Conservation (phyloP, 2,329 filamentous ascomycete genomes). For the Neopestalotiopsis sp. region DNA sequence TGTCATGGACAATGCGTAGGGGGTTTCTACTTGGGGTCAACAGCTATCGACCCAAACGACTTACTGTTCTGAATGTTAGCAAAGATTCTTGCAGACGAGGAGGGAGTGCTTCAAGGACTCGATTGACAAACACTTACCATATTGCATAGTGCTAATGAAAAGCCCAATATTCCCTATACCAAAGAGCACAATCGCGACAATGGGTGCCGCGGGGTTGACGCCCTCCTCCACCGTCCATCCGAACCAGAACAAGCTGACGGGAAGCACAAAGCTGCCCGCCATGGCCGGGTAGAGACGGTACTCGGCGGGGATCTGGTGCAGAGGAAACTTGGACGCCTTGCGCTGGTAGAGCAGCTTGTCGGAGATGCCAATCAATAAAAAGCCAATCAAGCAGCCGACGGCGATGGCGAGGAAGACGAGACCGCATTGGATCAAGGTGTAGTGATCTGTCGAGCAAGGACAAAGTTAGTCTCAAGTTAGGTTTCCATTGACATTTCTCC, state of each 20-base stretch:
- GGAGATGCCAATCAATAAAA: constrained; percentile 46
- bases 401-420: constrained; percentile 53
- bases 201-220: constrained; percentile 56
- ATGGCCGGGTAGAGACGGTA: constrained; percentile 64
- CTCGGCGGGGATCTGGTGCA: constrained; percentile 53
- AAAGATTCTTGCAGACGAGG: background rate
- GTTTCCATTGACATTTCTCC: too few relatives aligned
- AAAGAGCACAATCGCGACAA: constrained; percentile 59
- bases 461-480: background rate
- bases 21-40: background rate
- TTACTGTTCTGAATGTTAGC: background rate
- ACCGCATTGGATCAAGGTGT: constrained; percentile 47
- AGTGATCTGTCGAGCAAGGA: constrained; percentile 42
- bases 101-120: background rate
- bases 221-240: constrained; percentile 57
- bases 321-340: constrained; percentile 38
- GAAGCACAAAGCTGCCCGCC: constrained; percentile 59
- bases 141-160: constrained; percentile 50
- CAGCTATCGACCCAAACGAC: background rate
- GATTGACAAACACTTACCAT: background rate
- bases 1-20: too few relatives aligned
- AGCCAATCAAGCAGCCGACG: constrained; percentile 50
- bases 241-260: constrained; percentile 64
- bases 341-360: constrained; percentile 48
- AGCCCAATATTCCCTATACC: constrained; percentile 66